A percentile compares a stretch with the other conserved stretches of the same genome.
Conservation (phyloP, 192 early-diverging fungal genomes). For the Mortierella alpina region DNA sequence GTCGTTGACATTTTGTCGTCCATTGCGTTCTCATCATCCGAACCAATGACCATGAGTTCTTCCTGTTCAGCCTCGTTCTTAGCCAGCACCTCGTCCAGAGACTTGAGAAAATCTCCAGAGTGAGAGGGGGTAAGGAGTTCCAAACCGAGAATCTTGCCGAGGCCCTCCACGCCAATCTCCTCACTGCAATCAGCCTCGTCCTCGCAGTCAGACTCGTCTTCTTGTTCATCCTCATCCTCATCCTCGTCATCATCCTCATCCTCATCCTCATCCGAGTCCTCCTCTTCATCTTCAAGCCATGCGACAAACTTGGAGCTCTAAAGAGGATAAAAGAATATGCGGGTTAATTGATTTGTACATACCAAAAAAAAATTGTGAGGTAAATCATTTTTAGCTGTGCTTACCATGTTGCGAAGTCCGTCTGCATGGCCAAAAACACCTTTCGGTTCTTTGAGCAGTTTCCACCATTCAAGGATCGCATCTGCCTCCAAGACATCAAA, state of each 20-base stretch:
- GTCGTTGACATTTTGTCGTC: constrained; percentile 39
- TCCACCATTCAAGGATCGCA: constrained; percentile 51
- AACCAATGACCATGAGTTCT: constrained; percentile 35
- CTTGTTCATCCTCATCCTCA: constrained; percentile 15
- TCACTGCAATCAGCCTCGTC: background rate
- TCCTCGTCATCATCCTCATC: constrained; percentile 10
- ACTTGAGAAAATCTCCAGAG: constrained; percentile 13
- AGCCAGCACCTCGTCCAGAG: constrained; percentile 24
- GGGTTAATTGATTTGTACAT: background rate
- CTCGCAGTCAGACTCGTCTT: constrained; percentile 1
- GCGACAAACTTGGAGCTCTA: constrained; percentile 55
- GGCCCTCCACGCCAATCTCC: background rate
- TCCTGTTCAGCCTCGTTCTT: constrained; percentile 18
- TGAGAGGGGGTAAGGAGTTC: background rate
- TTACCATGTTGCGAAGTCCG: constrained; percentile 49
- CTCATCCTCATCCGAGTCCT: constrained; percentile 25
- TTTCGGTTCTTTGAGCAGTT: constrained; percentile 34
- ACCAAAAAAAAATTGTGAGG: background rate
- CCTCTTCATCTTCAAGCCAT: constrained; percentile 47
- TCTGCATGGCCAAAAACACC: constrained; percentile 39
- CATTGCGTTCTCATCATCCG: constrained; percentile 20
- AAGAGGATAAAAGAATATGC: background rate
- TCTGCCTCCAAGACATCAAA: constrained; percentile 50
- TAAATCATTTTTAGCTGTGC: background rate
- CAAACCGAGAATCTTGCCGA: constrained; percentile 27